Percentiles rank a stretch among this genome's conserved stretches.
Evolutionary conservation across 2,329 filamentous ascomycete species (phyloP).

Genomic region (Colletotrichum sp.): DNA sequence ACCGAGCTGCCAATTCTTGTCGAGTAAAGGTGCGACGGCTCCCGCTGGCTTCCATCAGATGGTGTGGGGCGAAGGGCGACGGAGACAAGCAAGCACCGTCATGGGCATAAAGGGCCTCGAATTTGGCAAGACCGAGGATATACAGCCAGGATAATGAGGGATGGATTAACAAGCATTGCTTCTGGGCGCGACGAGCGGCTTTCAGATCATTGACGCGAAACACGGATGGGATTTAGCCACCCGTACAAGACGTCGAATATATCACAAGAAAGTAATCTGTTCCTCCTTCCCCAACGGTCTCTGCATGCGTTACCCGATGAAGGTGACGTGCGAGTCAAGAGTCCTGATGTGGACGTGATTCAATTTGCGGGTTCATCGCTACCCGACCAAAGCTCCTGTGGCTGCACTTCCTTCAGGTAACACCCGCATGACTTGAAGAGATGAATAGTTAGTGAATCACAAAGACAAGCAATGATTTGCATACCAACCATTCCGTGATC

Average conservation of each 20-base stretch:
- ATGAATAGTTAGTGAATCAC: too few relatives aligned
- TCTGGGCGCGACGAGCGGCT: background rate
- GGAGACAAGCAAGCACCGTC: background rate
- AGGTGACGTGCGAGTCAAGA: background rate
- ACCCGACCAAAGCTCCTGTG: background rate
- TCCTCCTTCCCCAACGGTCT: accelerated
- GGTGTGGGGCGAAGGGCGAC: background rate
- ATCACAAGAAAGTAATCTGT: background rate
- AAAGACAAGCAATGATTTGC: too few relatives aligned
- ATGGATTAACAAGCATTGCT: background rate
- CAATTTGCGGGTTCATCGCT: background rate
- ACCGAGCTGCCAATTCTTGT: background rate
- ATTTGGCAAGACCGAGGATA: background rate
- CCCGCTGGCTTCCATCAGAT: background rate
- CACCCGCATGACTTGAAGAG: too few relatives aligned
- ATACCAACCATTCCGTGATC: accelerated
- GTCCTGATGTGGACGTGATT: too few relatives aligned
- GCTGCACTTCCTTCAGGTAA: background rate
- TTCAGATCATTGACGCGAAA: background rate
- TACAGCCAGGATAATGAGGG: too few relatives aligned
- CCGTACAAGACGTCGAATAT: background rate
- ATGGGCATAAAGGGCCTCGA: background rate
- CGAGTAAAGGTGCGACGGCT: background rate
- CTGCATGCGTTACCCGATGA: too few relatives aligned
- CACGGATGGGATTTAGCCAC: background rate